These are phyloP conservation scores for Trametes punicea DNA, from an alignment of 768 basidiomycete species.

Conservation along the genomic window DNA sequence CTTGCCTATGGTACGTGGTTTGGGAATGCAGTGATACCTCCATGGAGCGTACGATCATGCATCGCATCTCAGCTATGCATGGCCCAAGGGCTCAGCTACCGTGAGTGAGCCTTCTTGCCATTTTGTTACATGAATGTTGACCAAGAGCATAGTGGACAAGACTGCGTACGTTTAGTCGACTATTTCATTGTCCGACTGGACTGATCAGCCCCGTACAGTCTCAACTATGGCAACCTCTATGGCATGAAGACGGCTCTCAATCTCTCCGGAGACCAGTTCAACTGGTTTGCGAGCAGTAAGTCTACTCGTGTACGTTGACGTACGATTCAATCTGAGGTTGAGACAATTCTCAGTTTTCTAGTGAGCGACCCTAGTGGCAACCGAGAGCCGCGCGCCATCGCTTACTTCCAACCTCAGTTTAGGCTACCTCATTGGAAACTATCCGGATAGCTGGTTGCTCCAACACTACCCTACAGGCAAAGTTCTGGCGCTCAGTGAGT, in stretches of 20 bases:
- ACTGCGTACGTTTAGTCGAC: conserved; percentile 28
- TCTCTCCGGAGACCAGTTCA: conserved; percentile 16
- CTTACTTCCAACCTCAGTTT: conserved; percentile 11
- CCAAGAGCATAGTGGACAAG: conserved; percentile 27
- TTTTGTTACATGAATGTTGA: too few relatives aligned
- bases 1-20: conserved; percentile 22
- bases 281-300: conserved; percentile 20
- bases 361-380: neutral
- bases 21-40: too few relatives aligned
- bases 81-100: conserved; percentile 29
- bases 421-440: conserved; percentile 31
- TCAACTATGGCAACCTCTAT: conserved; percentile 32
- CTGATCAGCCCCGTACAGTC: too few relatives aligned
- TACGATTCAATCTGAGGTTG: conserved; percentile 15
- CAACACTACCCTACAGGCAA: conserved; percentile 26
- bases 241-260: conserved; percentile 26
- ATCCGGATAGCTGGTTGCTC: conserved; percentile 30
- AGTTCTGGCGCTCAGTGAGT: conserved; percentile 18
- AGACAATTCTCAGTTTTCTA: conserved; percentile 17
- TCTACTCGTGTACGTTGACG: neutral
- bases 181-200: too few relatives aligned
- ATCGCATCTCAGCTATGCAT: conserved; percentile 23
- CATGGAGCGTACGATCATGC: too few relatives aligned
- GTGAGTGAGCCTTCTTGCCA: neutral
- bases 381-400: neutral